Base-by-base conservation (phyloP, 768 basidiomycete species). In the Artomyces pyxidatus region DNA sequence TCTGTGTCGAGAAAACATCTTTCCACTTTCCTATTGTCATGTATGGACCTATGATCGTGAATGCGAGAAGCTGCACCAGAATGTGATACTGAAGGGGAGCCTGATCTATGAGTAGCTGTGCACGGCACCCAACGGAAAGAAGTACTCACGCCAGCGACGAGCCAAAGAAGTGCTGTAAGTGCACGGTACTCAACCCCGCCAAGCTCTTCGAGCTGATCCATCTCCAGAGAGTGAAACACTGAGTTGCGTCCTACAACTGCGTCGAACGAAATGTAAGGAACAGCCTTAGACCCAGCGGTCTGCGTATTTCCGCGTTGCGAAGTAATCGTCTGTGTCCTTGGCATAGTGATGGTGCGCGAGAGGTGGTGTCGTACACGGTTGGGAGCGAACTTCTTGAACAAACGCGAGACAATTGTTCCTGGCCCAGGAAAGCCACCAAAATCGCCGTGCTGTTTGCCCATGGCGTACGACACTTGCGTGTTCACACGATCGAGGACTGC, bases 151-250 rank as follows among this genome's bases (percentile, higher is more conserved):
- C 68, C 62, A 10, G 75, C 75, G 30, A 95, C 79, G 48, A 94
- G 76, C 85, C 88, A 94, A 9, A 92, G 68, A 43, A 96, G 64
- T 2, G 84, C 78, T 38, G 82, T 83, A 54, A 96, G 67, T 11
- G 86, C 88, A 9, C 92, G 76, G 61, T 88, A 98, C 63, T 99
- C 95, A 6, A 96, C 85, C 17, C 95, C 94, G 4, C 93, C 93
- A 4, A 98, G 68, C 63, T 96, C 91, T 56, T 95, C 92, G 57
- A 88, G 69, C 59, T 97, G 87, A 41, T 92, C 89, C 17, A 77
- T 73, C 0, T 83, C 88, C 46, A 95, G 66, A 55, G 64, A 69
- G 30, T 76, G 74, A 55, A 89, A 89, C 3, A 69, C 68, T 3
- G 86, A 90, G 61, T 94, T 95, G 28, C 82, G 75, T 0, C 90